Evolutionary conservation across 495 filamentous ascomycete species (phyloP).

Genomic region (Polyplosphaeria fusca): DNA sequence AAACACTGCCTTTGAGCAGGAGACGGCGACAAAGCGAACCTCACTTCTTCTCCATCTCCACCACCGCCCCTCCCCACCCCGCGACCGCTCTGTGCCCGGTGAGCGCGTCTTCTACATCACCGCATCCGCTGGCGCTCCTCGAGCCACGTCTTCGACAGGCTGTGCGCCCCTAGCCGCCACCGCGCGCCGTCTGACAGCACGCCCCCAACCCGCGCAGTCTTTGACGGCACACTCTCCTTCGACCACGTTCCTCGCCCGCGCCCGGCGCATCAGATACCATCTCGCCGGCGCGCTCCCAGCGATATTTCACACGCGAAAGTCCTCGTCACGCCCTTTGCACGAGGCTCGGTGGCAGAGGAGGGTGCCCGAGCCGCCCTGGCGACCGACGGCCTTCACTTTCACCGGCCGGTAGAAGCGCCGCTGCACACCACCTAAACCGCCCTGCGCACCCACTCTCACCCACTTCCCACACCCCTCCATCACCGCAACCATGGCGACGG

Average conservation of each 20-base stretch:
- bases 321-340: neutral
- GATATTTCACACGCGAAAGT: neutral
- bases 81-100: conserved; percentile 5
- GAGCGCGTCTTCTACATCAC: conserved; percentile 11
- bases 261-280: conserved; percentile 25
- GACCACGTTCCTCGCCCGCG: conserved; percentile 15
- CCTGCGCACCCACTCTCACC: neutral
- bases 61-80: conserved; percentile 2
- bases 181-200: conserved; percentile 12
- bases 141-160: neutral
- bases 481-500: conserved; percentile 75
- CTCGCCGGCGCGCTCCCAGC: neutral
- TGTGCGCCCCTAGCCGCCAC: neutral
- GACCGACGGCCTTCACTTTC: conserved; percentile 20
- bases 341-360: conserved; percentile 1
- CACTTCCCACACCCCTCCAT: neutral
- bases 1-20: too few species aligned
- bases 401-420: neutral
- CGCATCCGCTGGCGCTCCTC: conserved; percentile 2
- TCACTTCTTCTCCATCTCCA: conserved; percentile 8
- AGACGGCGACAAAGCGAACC: neutral
- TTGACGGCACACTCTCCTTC: conserved; percentile 15
- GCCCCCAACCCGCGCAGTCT: conserved; percentile 25
- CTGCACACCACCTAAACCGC: neutral
- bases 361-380: conserved; percentile 22